These are phyloP conservation scores for Hymenoscyphus linearis DNA, from an alignment of 2,329 filamentous ascomycete genomes.

Conservation along the genomic window DNA sequence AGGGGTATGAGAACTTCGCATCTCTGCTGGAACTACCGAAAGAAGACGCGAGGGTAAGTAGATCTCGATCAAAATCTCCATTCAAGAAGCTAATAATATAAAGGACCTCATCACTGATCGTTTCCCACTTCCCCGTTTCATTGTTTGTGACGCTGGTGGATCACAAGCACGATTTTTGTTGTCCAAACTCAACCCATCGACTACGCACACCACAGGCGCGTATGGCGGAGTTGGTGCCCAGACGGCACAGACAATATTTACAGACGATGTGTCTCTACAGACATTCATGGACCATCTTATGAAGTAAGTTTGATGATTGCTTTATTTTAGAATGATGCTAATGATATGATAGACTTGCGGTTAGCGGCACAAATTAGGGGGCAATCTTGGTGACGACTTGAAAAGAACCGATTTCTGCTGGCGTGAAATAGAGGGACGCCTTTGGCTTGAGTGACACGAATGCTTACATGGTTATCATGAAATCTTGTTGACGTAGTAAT, in stretches of 20 bases:
- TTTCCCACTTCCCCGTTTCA: slow-evolving; percentile 97
- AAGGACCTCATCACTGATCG: slow-evolving; percentile 95
- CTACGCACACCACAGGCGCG: slow-evolving; percentile 87
- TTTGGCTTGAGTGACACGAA: neutral
- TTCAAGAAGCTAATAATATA: slow-evolving; percentile 17
- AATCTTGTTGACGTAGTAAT: neutral
- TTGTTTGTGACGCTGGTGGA: slow-evolving; percentile 96
- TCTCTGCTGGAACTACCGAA: slow-evolving; percentile 85
- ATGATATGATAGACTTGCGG: slow-evolving; percentile 42
- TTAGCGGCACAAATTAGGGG: slow-evolving; percentile 5
- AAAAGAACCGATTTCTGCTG: neutral
- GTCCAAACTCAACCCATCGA: slow-evolving; percentile 95
- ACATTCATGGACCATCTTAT: slow-evolving; percentile 99
- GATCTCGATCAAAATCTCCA: neutral
- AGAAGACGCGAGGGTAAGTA: slow-evolving; percentile 84
- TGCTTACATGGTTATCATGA: neutral
- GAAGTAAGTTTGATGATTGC: slow-evolving; percentile 62
- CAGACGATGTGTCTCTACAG: slow-evolving; percentile 94
- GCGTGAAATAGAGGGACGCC: neutral
- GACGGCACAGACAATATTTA: slow-evolving; percentile 96
- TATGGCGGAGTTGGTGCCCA: slow-evolving; percentile 83
- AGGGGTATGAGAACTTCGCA: slow-evolving; percentile 96
- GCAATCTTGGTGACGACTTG: neutral
- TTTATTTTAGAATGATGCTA: slow-evolving; percentile 5
- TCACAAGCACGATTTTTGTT: slow-evolving; percentile 96